Conservation (phyloP, 768 basidiomycete species). For the Collybia sordida region DNA sequence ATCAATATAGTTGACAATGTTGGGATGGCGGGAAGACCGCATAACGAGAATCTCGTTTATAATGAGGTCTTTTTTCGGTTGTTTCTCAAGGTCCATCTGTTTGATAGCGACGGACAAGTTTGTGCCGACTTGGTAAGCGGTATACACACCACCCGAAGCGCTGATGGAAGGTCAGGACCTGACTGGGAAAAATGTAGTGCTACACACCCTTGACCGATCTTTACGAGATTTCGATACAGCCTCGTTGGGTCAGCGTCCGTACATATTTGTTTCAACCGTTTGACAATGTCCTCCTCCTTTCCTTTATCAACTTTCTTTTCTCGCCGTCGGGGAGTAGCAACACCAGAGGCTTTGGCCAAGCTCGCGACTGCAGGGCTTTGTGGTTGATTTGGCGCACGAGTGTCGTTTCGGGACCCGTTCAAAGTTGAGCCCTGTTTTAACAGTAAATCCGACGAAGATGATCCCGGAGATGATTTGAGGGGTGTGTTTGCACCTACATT, state of each 20-base stretch:
- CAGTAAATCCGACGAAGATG: constrained; percentile 58
- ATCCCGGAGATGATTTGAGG: constrained; percentile 55
- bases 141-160: constrained; percentile 97
- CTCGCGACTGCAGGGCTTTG: constrained; percentile 65
- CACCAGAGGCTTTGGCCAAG: constrained; percentile 68
- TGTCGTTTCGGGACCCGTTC: constrained; percentile 22
- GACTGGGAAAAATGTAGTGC: constrained; percentile 2
- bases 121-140: constrained; percentile 95
- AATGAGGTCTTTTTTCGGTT: constrained; percentile 99
- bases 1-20: constrained; percentile 99
- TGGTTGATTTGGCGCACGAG: constrained; percentile 43
- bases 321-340: constrained; percentile 79
- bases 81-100: constrained; percentile 99
- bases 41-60: constrained; percentile 99
- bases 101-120: constrained; percentile 97
- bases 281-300: constrained; percentile 87
- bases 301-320: constrained; percentile 86
- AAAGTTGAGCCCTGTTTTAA: constrained; percentile 36
- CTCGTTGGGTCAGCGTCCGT: constrained; percentile 97
- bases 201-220: constrained; percentile 95
- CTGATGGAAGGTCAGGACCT: constrained; percentile 36
- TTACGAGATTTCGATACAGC: constrained; percentile 88
- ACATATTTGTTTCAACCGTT: constrained; percentile 89
- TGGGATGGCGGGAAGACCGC: constrained; percentile 95
- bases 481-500: constrained; percentile 28